Percentiles rank a stretch among this genome's conserved stretches.
phyloP scores from a whole-genome alignment of 2,329 filamentous ascomycete species.

The Neonectria ditissima region DNA sequence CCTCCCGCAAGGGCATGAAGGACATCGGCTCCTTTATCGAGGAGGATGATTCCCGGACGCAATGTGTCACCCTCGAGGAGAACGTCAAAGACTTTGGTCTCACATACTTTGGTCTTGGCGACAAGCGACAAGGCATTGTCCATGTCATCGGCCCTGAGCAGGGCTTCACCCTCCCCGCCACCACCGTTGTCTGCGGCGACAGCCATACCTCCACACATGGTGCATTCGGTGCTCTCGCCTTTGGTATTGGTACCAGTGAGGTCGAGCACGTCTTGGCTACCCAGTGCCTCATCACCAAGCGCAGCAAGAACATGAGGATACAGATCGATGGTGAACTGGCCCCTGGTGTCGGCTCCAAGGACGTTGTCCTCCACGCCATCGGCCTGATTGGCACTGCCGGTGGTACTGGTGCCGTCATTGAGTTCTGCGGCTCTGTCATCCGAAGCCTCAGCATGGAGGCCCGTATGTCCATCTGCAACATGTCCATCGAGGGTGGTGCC shows the following conservation, averaged over 20 bases:
- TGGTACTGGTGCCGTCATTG: constrained; percentile 93
- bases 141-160: constrained; percentile 99
- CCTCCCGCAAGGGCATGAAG: constrained; percentile 91
- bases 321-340: constrained; percentile 92
- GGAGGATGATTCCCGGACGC: constrained; percentile 90
- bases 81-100: constrained; percentile 97
- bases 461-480: constrained; percentile 99
- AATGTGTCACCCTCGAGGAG: constrained; percentile 95
- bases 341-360: constrained; percentile 95
- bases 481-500: constrained; percentile 97
- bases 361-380: constrained; percentile 92
- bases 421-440: constrained; percentile 97
- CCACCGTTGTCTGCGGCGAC: constrained; percentile 97
- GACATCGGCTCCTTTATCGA: constrained; percentile 94
- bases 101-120: constrained; percentile 95
- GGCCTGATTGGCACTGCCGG: constrained; percentile 95
- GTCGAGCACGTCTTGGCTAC: constrained; percentile 98
- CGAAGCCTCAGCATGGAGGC: constrained; percentile 92
- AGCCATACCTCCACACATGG: constrained; percentile 98
- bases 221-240: constrained; percentile 93
- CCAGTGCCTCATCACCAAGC: constrained; percentile 92
- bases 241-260: constrained; percentile 97
- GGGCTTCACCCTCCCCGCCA: constrained; percentile 96
- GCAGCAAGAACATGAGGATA: constrained; percentile 99
- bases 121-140: constrained; percentile 97